phyloP scores from a whole-genome alignment of 139 green algal species.

The Tetratostichococcus sp. region DNA sequence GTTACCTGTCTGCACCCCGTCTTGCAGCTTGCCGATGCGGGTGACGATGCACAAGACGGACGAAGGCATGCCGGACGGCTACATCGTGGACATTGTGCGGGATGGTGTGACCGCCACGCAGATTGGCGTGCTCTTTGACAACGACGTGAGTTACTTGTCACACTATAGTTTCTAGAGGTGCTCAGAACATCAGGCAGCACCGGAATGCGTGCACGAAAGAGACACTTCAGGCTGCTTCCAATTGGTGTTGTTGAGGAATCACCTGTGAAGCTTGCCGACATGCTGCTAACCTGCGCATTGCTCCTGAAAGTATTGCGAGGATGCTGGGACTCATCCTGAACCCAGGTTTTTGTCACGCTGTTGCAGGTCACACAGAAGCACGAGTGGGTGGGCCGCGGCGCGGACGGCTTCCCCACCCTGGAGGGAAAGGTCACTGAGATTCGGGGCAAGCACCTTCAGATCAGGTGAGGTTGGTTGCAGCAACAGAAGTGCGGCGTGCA shows the following conservation, averaged over 20 bases:
- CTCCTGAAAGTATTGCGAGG: too few species aligned
- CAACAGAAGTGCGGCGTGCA: too few species aligned
- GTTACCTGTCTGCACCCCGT: too few species aligned
- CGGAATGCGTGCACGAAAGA: too few species aligned
- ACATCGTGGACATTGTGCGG: conserved; percentile 61
- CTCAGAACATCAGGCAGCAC: too few species aligned
- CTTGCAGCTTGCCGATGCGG: conserved; percentile 7
- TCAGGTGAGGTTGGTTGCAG: conserved; percentile 38
- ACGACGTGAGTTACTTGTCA: conserved; percentile 33
- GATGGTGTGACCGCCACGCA: conserved; percentile 57
- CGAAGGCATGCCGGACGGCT: conserved; percentile 53
- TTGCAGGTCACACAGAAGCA: conserved; percentile 37
- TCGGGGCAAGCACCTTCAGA: conserved; percentile 71
- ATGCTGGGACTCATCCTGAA: too few species aligned
- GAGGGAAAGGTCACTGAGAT: conserved; percentile 66
- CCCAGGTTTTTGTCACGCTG: too few species aligned
- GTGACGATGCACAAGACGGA: conserved; percentile 20
- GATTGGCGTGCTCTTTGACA: conserved; percentile 69
- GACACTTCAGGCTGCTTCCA: too few species aligned
- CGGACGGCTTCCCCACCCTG: conserved; percentile 69
- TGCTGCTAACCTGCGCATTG: too few species aligned
- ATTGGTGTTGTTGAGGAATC: too few species aligned
- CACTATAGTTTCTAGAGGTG: too few species aligned
- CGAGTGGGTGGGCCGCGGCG: conserved; percentile 69
- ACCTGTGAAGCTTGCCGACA: too few species aligned